Evolutionary conservation across 2,329 filamentous ascomycete species (phyloP).

Genomic region (Fusarium odoratissimum): DNA sequence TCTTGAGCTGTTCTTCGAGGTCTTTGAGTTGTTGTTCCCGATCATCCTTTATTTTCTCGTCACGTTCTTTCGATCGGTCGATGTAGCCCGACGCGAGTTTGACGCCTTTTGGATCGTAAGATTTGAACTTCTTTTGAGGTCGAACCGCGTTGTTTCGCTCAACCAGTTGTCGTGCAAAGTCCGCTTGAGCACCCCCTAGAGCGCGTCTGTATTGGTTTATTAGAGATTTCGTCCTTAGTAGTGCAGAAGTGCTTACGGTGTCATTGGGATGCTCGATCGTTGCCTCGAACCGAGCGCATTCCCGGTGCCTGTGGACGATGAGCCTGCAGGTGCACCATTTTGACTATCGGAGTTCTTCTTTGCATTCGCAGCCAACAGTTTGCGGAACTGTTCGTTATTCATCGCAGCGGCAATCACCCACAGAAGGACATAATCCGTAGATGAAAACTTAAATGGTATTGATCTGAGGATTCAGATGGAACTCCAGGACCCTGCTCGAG

Average conservation of each 20-base stretch:
- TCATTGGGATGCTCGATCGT: conserved; percentile 90
- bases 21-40: conserved; percentile 76
- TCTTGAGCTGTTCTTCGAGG: conserved; percentile 83
- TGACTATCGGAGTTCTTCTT: conserved; percentile 53
- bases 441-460: background rate
- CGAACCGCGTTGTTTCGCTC: conserved; percentile 71
- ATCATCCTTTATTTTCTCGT: conserved; percentile 64
- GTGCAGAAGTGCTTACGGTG: conserved; percentile 72
- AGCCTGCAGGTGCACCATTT: conserved; percentile 58
- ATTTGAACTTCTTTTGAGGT: conserved; percentile 78
- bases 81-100: conserved; percentile 84
- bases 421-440: background rate
- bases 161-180: conserved; percentile 87
- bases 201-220: conserved; percentile 66
- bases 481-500: conserved; percentile 23
- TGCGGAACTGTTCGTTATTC: conserved; percentile 97
- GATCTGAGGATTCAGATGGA: background rate
- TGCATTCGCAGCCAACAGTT: conserved; percentile 71
- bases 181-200: conserved; percentile 64
- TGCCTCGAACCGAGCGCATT: conserved; percentile 79
- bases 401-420: conserved; percentile 60
- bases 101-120: conserved; percentile 84
- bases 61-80: conserved; percentile 79
- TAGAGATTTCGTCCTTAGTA: conserved; percentile 22
- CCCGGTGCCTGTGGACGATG: conserved; percentile 48